Evolutionary conservation across 768 basidiomycete species (phyloP).

Genomic region (Podaxis sp.): DNA sequence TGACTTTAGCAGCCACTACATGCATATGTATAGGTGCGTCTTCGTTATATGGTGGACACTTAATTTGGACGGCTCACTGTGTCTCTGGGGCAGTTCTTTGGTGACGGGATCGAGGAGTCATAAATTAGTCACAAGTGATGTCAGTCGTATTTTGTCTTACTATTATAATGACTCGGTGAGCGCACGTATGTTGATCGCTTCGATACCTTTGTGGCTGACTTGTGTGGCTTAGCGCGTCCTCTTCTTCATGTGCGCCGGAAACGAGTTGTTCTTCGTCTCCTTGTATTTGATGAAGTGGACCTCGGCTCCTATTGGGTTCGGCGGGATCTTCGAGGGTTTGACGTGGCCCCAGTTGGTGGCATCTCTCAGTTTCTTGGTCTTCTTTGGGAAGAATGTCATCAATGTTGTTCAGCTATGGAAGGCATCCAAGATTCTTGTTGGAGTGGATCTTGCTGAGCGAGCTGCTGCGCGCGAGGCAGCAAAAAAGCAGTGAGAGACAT

Average conservation of each 20-base stretch:
- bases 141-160: slow-evolving; percentile 84
- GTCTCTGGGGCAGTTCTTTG: slow-evolving; percentile 63
- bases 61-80: slow-evolving; percentile 11
- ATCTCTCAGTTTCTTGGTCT: slow-evolving; percentile 57
- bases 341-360: slow-evolving; percentile 82
- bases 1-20: slow-evolving; percentile 98
- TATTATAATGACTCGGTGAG: slow-evolving; percentile 94
- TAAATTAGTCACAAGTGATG: slow-evolving; percentile 88
- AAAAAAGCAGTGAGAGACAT: slow-evolving; percentile 16
- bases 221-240: slow-evolving; percentile 60
- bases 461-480: slow-evolving; percentile 49
- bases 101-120: slow-evolving; percentile 91
- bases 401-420: slow-evolving; percentile 98
- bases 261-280: slow-evolving; percentile 94
- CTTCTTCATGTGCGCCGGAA: slow-evolving; percentile 90
- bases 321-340: slow-evolving; percentile 27
- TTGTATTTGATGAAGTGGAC: slow-evolving; percentile 93
- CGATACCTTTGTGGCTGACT: not conserved
- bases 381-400: slow-evolving; percentile 82
- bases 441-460: slow-evolving; percentile 87
- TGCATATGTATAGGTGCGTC: slow-evolving; percentile 97
- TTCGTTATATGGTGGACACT: not conserved
- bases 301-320: slow-evolving; percentile 58
- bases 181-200: slow-evolving; percentile 10
- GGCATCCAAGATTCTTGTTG: slow-evolving; percentile 90